A percentile compares a stretch with the other conserved stretches of the same genome.
Conservation (phyloP, 768 basidiomycete species). For the Sporobolomyces phaffii region DNA sequence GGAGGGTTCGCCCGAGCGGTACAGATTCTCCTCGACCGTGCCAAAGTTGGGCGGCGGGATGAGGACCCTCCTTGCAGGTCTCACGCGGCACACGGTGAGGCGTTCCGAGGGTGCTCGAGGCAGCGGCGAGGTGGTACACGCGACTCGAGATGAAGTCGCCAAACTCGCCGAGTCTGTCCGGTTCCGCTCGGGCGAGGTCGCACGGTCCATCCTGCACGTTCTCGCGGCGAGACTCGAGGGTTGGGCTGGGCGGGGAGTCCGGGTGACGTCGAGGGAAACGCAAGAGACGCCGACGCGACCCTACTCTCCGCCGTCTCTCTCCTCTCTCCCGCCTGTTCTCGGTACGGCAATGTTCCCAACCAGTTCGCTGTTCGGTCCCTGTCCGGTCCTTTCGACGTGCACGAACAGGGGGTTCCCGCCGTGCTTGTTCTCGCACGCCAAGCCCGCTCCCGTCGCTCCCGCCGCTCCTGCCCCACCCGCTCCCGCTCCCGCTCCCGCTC, state of each 20-base stretch:
- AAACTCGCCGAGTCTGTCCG: too few species aligned
- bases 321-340: too few species aligned
- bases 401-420: background rate
- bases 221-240: too few species aligned
- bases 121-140: background rate
- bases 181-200: too few species aligned
- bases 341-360: constrained; percentile 34
- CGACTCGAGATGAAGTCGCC: background rate
- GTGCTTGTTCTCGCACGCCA: background rate
- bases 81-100: constrained; percentile 11
- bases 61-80: constrained; percentile 24
- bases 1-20: constrained; percentile 46
- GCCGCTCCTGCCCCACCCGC: background rate
- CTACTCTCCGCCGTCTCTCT: too few species aligned
- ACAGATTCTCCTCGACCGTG: constrained; percentile 47
- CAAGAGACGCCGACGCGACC: background rate
- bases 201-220: too few species aligned
- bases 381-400: constrained; percentile 12
- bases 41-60: constrained; percentile 47
- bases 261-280: background rate
- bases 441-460: background rate
- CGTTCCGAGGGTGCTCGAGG: background rate
- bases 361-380: constrained; percentile 10
- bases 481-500: background rate
- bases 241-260: too few species aligned